These are phyloP conservation scores for Ophiostoma angusticollis DNA, from an alignment of 2,329 filamentous ascomycete species.

Conservation along the genomic window DNA sequence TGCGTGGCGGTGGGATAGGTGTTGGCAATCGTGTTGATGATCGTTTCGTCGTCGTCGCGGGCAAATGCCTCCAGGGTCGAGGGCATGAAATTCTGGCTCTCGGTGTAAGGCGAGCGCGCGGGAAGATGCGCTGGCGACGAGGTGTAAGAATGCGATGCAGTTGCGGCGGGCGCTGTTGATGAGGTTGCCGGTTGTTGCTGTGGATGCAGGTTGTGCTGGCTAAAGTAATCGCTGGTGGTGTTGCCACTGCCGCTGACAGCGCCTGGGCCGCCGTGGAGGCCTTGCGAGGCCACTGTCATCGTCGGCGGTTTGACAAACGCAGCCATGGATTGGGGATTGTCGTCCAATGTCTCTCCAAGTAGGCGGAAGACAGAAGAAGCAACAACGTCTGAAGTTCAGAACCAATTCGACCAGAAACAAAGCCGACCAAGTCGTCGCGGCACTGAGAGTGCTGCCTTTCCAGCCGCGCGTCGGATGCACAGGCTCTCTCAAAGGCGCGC, in stretches of 20 bases:
- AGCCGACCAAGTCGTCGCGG: too few species aligned
- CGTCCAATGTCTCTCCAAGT: background rate
- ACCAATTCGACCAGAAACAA: too few species aligned
- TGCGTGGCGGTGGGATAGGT: conserved; percentile 11
- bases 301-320: background rate
- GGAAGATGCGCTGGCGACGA: conserved; percentile 3
- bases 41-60: conserved; percentile 21
- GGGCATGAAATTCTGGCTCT: conserved; percentile 11
- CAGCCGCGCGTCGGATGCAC: too few species aligned
- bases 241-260: background rate
- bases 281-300: background rate
- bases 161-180: background rate
- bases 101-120: conserved; percentile 10
- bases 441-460: too few species aligned
- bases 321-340: too few species aligned
- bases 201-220: conserved; percentile 17
- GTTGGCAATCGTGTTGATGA: conserved; percentile 26
- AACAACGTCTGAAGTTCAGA: too few species aligned
- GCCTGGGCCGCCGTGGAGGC: background rate
- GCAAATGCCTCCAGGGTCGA: conserved; percentile 12
- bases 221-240: conserved; percentile 18
- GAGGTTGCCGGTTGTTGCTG: conserved; percentile 1
- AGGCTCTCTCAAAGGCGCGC: too few species aligned
- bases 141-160: background rate
- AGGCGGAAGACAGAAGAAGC: background rate